phyloP scores from a whole-genome alignment of 2,329 filamentous ascomycete species.

The Cladophialophora exuberans region DNA sequence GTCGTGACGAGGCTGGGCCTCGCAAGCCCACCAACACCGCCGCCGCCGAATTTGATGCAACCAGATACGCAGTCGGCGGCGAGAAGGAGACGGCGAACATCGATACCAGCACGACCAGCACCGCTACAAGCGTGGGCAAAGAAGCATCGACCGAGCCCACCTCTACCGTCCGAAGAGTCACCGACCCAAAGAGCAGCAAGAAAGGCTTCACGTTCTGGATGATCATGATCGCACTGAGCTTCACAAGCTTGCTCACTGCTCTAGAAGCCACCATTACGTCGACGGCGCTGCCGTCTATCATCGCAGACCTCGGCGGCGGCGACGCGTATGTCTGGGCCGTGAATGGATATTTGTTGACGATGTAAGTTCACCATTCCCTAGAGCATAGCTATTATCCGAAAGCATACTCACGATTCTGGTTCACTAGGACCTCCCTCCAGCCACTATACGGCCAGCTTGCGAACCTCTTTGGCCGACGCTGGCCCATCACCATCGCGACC shows the following conservation, averaged over 20 bases:
- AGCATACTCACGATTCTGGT: neutral
- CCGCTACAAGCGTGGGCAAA: neutral
- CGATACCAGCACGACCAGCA: too few species aligned
- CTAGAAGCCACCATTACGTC: conserved; percentile 45
- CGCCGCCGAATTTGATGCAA: too few species aligned
- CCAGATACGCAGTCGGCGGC: too few species aligned
- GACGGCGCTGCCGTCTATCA: conserved; percentile 48
- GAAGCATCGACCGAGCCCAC: neutral
- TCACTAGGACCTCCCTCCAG: conserved; percentile 50
- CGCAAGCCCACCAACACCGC: too few species aligned
- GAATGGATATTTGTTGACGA: conserved; percentile 40
- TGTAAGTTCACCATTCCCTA: conserved; percentile 6
- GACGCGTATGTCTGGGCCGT: conserved; percentile 43
- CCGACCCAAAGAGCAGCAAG: too few species aligned
- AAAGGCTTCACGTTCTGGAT: conserved; percentile 36
- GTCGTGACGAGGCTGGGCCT: neutral
- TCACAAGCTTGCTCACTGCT: conserved; percentile 39
- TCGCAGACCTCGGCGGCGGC: conserved; percentile 37
- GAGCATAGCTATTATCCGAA: neutral
- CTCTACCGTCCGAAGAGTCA: neutral
- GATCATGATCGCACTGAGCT: conserved; percentile 35
- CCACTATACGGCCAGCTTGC: conserved; percentile 56
- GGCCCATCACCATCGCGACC: conserved; percentile 46
- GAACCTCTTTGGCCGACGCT: conserved; percentile 57
- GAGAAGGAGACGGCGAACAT: too few species aligned